phyloP scores from a whole-genome alignment of 2,329 filamentous ascomycete species.

The Penicillium griseofulvum region DNA sequence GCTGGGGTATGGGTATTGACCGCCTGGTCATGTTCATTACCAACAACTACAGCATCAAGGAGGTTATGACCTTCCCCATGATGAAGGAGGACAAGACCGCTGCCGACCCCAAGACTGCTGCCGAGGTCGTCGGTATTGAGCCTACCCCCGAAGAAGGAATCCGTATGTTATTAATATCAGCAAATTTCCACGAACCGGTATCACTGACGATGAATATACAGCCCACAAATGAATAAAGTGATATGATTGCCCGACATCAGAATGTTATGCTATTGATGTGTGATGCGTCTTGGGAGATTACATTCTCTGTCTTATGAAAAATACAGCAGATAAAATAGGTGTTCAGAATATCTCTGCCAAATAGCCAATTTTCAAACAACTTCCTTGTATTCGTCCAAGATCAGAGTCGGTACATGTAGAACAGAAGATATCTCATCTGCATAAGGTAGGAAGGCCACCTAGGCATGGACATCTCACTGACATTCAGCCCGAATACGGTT shows the following conservation, averaged over 20 bases:
- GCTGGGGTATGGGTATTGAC: slow-evolving; percentile 96
- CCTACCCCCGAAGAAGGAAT: slow-evolving; percentile 62
- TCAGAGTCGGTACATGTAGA: neutral
- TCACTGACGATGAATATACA: slow-evolving; percentile 27
- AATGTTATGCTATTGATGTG: slow-evolving; percentile 16
- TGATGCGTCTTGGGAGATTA: slow-evolving; percentile 8
- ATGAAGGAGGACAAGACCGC: slow-evolving; percentile 81
- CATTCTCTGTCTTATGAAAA: slow-evolving; percentile 23
- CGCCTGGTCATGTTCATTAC: slow-evolving; percentile 94
- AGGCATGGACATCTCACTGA: neutral
- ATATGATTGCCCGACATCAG: slow-evolving; percentile 6
- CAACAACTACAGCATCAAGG: slow-evolving; percentile 92
- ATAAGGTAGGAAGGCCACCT: neutral
- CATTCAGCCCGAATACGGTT: neutral
- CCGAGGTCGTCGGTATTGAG: slow-evolving; percentile 61
- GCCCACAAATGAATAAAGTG: slow-evolving; percentile 36
- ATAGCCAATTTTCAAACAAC: neutral
- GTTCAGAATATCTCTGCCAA: slow-evolving; percentile 7
- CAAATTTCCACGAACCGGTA: slow-evolving; percentile 22
- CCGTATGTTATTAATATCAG: slow-evolving; percentile 38
- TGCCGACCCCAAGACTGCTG: slow-evolving; percentile 50
- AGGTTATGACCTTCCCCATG: slow-evolving; percentile 94
- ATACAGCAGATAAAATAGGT: slow-evolving; percentile 21
- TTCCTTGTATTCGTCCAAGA: neutral
- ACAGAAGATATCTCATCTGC: neutral